Base-by-base conservation (phyloP, 306 rosid species). In the Sesbania bispinosa region DNA sequence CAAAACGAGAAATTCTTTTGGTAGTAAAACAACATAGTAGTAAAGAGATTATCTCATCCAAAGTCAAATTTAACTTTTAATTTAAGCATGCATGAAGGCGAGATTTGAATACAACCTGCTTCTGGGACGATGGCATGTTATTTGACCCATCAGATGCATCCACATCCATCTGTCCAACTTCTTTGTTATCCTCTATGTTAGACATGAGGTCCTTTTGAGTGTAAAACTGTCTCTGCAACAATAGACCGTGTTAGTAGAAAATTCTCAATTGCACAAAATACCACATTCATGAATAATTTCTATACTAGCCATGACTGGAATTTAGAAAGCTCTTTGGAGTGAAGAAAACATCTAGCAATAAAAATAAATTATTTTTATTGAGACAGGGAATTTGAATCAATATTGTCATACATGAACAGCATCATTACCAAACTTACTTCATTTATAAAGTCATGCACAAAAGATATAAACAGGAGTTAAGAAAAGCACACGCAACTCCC, bases 121-220 rank as follows among this genome's bases (percentile, higher is more conserved):
- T 70, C 62, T 79, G 88, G 30, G 85, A 67, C 3, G 86, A 86
- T 11, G 85, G 87, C 83, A 82, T 86, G 57, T 57, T 74, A 35
- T 30, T 67, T 19, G 89, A 71, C 39, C 72, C 87, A n/a, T 65
- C 15, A 18, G 84, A 69, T 65, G 80, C 65, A 73, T 79, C 71
- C 48, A 66, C 79, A 4, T 82, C 87, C 89, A 77, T 85, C 53
- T 65, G 85, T 58, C 71, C 79, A 41, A 74, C 81, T 76, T 76
- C 86, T 81, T 88, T 90, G 78, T 55, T 74, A 63, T 83, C 90
- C 57, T 88, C 95, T 75, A 73, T 19, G 50, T 77, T 70, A 75
- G 90, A 83, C 89, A 83, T 77, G 76, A 70, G 65, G 50, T 70
- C 72, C 80, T 81, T 74, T 63, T 59, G 75, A 52, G 63, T 50